Base-by-base conservation (phyloP, 2,329 filamentous ascomycete species). In the Claviceps sp. region DNA sequence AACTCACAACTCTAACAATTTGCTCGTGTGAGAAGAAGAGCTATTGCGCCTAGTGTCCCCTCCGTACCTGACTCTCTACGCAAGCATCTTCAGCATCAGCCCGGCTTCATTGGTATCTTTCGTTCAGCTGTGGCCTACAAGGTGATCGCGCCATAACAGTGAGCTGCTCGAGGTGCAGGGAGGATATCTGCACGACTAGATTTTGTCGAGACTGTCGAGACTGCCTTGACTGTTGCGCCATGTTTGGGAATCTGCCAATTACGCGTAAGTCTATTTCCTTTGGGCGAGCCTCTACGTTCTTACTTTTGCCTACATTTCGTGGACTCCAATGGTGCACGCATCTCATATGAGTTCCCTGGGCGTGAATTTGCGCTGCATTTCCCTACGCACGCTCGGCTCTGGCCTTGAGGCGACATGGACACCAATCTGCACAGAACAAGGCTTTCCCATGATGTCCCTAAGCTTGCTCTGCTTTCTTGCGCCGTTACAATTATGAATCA, bases 181-280 rank as follows among this genome's bases (percentile, higher is more conserved):
- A 37, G 49, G 41, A 20, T 9, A 8, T 14, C 38, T 34, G 43
- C 9, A 18, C 22, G 34, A 42, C 38, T 40, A 34, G n/a, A 20
- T n/a, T 18, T 18, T 18, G 18, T 18, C 18, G 18, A 18, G 18
- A 18, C 18, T 9, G 9, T 42, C 37, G 22, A 44, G 34, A 16
- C 41, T 26, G 8, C 37, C 20, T 37, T 37, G 5, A 24, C 20
- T 20, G 37, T 46, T 56, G 56, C 59, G 61, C 54, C 59, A 74
- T 74, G 71, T 74, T 74, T 59, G 70, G 70, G 48, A 67, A 63
- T 50, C 65, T 73, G 55, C 56, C 67, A 50, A 63, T 65, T 54
- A 62, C 70, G 58, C 61, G 70, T 72, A 64, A 67, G 70, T 65
- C 49, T 34, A 42, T 41, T 37, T 53, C 52, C 26, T 43, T 34